Evolutionary conservation across 2,329 filamentous ascomycete species (phyloP).

Genomic region (Tolypocladium ovalisporum): DNA sequence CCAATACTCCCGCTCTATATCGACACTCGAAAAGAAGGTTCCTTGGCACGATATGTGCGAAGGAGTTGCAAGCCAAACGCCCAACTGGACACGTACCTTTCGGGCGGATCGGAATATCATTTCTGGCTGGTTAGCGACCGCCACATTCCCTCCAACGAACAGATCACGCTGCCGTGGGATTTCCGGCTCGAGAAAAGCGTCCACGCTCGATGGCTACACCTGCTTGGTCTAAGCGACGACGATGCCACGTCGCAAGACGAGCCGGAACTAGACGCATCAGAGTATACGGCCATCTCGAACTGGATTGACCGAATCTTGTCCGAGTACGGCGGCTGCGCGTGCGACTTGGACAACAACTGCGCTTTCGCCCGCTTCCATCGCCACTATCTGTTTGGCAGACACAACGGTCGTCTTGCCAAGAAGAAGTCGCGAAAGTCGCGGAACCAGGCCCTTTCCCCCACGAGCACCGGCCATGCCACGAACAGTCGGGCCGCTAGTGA

Average conservation of each 20-base stretch:
- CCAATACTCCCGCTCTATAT: conserved; percentile 84
- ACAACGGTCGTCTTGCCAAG: conserved; percentile 30
- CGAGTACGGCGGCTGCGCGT: conserved; percentile 72
- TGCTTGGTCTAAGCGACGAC: conserved; percentile 53
- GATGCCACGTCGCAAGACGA: conserved; percentile 36
- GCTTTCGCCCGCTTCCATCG: conserved; percentile 54
- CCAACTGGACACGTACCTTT: conserved; percentile 76
- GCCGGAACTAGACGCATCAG: conserved; percentile 44
- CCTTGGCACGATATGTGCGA: conserved; percentile 75
- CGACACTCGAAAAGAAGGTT: conserved; percentile 81
- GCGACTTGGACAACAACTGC: conserved; percentile 51
- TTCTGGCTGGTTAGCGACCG: conserved; percentile 87
- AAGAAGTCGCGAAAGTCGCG: conserved; percentile 46
- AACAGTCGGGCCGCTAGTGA: conserved; percentile 56
- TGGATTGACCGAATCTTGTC: conserved; percentile 63
- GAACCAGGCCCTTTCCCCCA: conserved; percentile 46
- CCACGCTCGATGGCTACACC: conserved; percentile 41
- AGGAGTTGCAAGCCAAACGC: conserved; percentile 88
- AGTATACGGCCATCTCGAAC: conserved; percentile 48
- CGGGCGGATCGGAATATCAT: conserved; percentile 68
- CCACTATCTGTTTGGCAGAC: conserved; percentile 37
- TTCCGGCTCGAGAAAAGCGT: conserved; percentile 50
- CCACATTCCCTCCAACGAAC: conserved; percentile 54
- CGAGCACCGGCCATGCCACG: conserved; percentile 49
- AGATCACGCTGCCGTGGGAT: conserved; percentile 57